Conservation (phyloP, 2,329 filamentous ascomycete genomes). For the Amesomyces nigricolor region DNA sequence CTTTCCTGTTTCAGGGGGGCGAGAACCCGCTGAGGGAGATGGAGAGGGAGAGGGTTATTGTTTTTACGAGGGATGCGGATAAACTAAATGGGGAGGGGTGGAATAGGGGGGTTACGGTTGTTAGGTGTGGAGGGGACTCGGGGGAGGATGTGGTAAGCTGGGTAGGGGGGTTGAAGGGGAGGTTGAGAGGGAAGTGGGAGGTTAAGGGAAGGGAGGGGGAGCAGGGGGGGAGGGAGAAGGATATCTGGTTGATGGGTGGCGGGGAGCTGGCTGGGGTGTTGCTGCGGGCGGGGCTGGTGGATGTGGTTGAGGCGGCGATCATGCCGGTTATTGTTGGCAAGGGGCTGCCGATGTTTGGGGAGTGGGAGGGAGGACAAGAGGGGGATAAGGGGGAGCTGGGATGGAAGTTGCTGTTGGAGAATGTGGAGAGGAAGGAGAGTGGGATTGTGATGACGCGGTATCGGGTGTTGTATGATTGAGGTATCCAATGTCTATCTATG, state of each 20-base stretch:
- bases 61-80: slow-evolving; percentile 22
- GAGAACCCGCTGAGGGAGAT: slow-evolving; percentile 24
- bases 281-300: slow-evolving; percentile 29
- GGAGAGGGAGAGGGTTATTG: slow-evolving; percentile 27
- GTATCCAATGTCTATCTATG: background rate
- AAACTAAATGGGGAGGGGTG: no score
- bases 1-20: slow-evolving; percentile 16
- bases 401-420: slow-evolving; percentile 12
- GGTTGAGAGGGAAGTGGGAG: background rate
- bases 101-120: slow-evolving; percentile 27
- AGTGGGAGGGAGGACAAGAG: background rate
- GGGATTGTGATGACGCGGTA: slow-evolving; percentile 20
- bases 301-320: slow-evolving; percentile 29
- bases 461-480: slow-evolving; percentile 11
- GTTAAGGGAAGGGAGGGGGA: background rate
- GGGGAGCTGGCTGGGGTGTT: slow-evolving; percentile 28
- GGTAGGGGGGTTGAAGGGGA: slow-evolving; percentile 25
- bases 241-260: slow-evolving; percentile 37
- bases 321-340: slow-evolving; percentile 27
- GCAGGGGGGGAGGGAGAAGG: slow-evolving; percentile 22
- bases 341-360: slow-evolving; percentile 27
- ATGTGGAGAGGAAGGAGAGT: slow-evolving; percentile 1
- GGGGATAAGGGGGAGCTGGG: background rate
- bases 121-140: slow-evolving; percentile 1
- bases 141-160: slow-evolving; percentile 17